Percentiles rank a stretch among this genome's conserved stretches.
Conservation (phyloP, 306 rosid species). For the Quercus engelmannii region DNA sequence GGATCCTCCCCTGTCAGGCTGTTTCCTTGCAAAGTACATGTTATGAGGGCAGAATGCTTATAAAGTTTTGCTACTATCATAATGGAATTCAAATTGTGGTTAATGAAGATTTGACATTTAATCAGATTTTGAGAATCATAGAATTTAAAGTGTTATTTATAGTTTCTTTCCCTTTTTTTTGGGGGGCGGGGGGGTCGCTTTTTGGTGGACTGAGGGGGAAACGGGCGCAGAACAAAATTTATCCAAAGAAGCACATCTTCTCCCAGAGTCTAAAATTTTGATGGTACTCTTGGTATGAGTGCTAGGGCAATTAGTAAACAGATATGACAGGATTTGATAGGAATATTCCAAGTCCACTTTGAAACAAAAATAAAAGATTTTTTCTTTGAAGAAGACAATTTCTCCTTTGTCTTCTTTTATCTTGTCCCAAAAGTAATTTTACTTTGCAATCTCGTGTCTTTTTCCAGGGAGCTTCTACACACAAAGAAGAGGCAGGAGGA, state of each 20-base stretch:
- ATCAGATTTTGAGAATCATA: neutral
- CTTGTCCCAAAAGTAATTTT: slow-evolving; percentile 12
- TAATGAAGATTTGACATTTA: neutral
- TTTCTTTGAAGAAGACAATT: neutral
- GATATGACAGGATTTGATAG: neutral
- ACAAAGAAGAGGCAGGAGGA: slow-evolving; percentile 72
- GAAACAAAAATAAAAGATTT: neutral
- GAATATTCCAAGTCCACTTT: neutral
- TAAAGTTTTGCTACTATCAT: neutral
- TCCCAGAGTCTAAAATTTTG: neutral
- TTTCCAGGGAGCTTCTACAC: slow-evolving; percentile 76
- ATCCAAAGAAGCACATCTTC: neutral
- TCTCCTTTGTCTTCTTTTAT: slow-evolving; percentile 1
- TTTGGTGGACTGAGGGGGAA: neutral
- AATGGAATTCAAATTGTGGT: neutral
- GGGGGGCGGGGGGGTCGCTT: no score
- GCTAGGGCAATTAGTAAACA: neutral
- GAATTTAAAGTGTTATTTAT: neutral
- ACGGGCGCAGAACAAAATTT: neutral
- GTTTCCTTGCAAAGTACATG: neutral
- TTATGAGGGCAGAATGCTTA: neutral
- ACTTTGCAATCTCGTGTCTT: slow-evolving; percentile 21
- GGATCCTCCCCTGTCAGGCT: no score
- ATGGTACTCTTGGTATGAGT: neutral
- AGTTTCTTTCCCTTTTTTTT: neutral